These are phyloP conservation scores for Yamadazyma buinensis DNA, from an alignment of 1,139 yeast genomes.

Conservation along the genomic window DNA sequence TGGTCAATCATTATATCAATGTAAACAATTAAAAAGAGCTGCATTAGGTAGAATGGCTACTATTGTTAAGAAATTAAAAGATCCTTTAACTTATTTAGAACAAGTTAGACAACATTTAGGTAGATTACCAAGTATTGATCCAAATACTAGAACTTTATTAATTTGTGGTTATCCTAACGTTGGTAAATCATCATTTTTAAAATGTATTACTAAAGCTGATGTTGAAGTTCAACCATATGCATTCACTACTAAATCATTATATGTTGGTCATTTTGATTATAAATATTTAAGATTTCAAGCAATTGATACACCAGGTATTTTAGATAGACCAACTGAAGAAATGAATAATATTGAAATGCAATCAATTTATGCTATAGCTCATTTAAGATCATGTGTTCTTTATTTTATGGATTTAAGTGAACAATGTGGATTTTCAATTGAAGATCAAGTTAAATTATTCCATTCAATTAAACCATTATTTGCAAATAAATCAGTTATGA, in stretches of 20 bases:
- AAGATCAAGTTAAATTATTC: constrained; percentile 95
- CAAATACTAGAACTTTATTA: constrained; percentile 93
- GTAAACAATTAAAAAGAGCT: constrained; percentile 97
- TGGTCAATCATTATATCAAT: constrained; percentile 96
- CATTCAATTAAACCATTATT: constrained; percentile 95
- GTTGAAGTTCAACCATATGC: constrained; percentile 99
- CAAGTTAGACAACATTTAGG: constrained; percentile 99
- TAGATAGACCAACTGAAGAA: constrained; percentile 98
- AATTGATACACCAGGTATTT: constrained; percentile 97
- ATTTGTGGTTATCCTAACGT: constrained; percentile 99
- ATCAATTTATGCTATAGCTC: constrained; percentile 97
- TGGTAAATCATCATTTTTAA: constrained; percentile 94
- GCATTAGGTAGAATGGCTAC: constrained; percentile 99
- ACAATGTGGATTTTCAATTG: constrained; percentile 97
- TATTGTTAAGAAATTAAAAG: constrained; percentile 88
- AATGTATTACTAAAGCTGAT: constrained; percentile 93
- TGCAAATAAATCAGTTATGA: constrained; percentile 94
- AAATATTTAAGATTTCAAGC: constrained; percentile 97
- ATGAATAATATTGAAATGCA: constrained; percentile 99
- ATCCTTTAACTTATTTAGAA: constrained; percentile 87
- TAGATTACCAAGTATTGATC: constrained; percentile 96
- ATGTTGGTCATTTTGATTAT: constrained; percentile 97
- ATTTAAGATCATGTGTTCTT: constrained; percentile 90
- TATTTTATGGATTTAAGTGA: constrained; percentile 98
- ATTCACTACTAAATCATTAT: constrained; percentile 91